These are phyloP conservation scores for Cenchrus americanus DNA, from an alignment of 176 grass and related monocot genomes.

Conservation along the genomic window DNA sequence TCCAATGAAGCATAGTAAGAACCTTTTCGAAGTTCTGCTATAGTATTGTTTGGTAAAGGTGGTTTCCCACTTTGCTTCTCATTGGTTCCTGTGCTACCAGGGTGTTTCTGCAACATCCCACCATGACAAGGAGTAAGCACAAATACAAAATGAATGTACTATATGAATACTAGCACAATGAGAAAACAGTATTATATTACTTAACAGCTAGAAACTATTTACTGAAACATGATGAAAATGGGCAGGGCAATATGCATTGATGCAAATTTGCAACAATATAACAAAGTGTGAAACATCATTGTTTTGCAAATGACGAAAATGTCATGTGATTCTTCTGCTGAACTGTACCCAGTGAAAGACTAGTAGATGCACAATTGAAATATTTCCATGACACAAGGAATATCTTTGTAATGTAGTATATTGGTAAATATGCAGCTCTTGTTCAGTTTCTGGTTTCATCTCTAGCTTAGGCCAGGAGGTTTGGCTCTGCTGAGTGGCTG, in stretches of 20 bases:
- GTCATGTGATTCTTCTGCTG: neutral
- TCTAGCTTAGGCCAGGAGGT: neutral
- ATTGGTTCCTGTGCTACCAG: slow-evolving; percentile 57
- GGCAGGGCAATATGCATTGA: neutral
- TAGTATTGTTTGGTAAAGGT: slow-evolving; percentile 82
- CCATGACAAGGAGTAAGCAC: slow-evolving; percentile 4
- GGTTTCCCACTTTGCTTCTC: slow-evolving; percentile 82
- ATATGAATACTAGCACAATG: slow-evolving; percentile 37
- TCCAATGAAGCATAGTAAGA: slow-evolving; percentile 97
- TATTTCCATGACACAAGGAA: neutral
- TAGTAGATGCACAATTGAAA: slow-evolving; percentile 7
- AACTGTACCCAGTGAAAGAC: neutral
- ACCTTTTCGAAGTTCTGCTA: slow-evolving; percentile 84
- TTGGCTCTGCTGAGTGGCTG: neutral
- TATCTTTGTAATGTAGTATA: neutral
- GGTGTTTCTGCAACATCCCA: slow-evolving; percentile 64
- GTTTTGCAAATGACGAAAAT: neutral
- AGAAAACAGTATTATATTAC: neutral
- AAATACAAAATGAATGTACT: slow-evolving; percentile 15
- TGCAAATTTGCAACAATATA: neutral
- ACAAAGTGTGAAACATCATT: neutral
- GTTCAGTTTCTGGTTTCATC: neutral
- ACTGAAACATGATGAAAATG: neutral
- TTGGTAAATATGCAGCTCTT: neutral
- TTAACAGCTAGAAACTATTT: slow-evolving; percentile 5